These are phyloP conservation scores for Thraustotheca clavata DNA, from an alignment of 352 stramenopile species.

Conservation along the genomic window DNA sequence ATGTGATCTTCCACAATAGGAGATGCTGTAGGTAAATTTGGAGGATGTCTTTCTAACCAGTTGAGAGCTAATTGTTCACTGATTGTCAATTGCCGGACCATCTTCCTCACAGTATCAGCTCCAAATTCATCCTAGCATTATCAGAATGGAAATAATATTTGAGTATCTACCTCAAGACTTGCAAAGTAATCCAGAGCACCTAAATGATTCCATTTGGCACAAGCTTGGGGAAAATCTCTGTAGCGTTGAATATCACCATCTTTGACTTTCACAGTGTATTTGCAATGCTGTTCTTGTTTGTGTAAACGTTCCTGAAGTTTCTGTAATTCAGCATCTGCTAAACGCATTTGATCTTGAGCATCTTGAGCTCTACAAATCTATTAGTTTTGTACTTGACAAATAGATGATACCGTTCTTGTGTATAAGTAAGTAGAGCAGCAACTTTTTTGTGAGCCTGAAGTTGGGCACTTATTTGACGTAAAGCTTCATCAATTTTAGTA, in stretches of 20 bases:
- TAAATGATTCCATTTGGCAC: conserved; percentile 15
- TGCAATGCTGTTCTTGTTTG: conserved; percentile 6
- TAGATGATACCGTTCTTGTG: conserved; percentile 9
- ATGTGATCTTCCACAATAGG: background rate
- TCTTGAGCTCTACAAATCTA: background rate
- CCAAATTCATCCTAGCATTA: conserved; percentile 8
- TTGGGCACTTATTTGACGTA: background rate
- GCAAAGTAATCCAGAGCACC: conserved; percentile 7
- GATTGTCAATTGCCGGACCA: conserved; percentile 2
- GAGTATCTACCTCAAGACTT: conserved; percentile 9
- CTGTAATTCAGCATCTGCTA: background rate
- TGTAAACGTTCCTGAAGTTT: conserved; percentile 8
- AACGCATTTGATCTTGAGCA: background rate
- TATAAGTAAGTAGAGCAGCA: background rate
- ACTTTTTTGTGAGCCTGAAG: conserved; percentile 12
- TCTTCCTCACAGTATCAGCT: background rate
- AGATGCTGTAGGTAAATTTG: background rate
- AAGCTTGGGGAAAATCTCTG: conserved; percentile 2
- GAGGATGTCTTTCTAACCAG: conserved; percentile 6
- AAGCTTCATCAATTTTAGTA: background rate
- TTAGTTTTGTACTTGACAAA: background rate
- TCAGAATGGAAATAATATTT: background rate
- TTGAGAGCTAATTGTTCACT: background rate
- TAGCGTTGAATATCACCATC: conserved; percentile 12
- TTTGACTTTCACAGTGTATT: conserved; percentile 14